phyloP scores from a whole-genome alignment of 768 basidiomycete genomes.

The Termitomyces sp. region DNA sequence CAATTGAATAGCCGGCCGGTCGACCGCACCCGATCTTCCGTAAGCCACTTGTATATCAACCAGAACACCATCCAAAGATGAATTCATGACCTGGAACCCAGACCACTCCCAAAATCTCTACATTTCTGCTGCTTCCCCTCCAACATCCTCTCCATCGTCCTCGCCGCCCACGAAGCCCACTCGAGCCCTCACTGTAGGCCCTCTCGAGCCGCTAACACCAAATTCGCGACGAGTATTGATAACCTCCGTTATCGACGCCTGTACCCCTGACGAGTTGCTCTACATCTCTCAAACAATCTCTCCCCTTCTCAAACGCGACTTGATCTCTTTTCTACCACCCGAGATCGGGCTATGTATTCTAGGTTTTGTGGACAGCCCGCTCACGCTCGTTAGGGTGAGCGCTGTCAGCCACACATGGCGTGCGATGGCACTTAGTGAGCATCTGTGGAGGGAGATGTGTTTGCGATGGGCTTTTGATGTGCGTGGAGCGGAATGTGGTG shows the following conservation, averaged over 20 bases:
- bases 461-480: conserved; percentile 40
- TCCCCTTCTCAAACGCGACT: conserved; percentile 60
- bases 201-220: background rate
- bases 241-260: conserved; percentile 6
- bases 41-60: background rate
- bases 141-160: background rate
- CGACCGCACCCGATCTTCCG: background rate
- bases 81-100: background rate
- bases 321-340: conserved; percentile 32
- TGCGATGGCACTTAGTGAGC: conserved; percentile 64
- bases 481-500: background rate
- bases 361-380: conserved; percentile 68
- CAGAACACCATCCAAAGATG: background rate
- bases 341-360: conserved; percentile 78
- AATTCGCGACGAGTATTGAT: background rate
- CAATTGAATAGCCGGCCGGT: background rate
- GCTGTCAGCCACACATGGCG: conserved; percentile 73
- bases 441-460: conserved; percentile 78
- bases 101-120: background rate
- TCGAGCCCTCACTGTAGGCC: background rate
- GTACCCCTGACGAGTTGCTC: conserved; percentile 39
- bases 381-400: conserved; percentile 61
- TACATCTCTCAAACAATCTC: conserved; percentile 62
- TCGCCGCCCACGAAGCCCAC: background rate
- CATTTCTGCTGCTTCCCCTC: background rate